phyloP scores from a whole-genome alignment of 2,329 filamentous ascomycete species.

The Cercospora zeae-maydis region DNA sequence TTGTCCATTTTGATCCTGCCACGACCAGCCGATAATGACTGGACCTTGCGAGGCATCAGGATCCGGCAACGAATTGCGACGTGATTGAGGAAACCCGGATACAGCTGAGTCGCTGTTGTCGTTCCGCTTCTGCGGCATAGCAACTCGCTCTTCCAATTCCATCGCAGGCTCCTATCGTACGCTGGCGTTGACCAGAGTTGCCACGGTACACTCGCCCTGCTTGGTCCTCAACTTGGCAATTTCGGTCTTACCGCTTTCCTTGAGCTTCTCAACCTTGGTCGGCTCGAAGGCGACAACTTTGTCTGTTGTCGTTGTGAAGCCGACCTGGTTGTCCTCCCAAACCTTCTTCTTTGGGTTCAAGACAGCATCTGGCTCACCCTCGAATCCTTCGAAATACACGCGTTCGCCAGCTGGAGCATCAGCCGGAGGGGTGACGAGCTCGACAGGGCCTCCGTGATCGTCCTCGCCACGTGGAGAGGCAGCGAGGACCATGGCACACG shows the following conservation, averaged over 20 bases:
- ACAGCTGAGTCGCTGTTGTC: background rate
- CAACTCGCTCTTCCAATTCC: background rate
- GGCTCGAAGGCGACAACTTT: constrained; percentile 87
- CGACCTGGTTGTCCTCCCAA: constrained; percentile 95
- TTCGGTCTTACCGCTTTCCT: constrained; percentile 56
- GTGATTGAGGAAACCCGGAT: background rate
- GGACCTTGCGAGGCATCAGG: background rate
- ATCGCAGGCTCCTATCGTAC: constrained; percentile 62
- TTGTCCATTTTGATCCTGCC: background rate
- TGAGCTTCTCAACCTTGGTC: constrained; percentile 68
- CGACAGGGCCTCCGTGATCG: constrained; percentile 83
- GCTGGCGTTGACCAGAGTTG: constrained; percentile 72
- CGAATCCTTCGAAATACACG: constrained; percentile 91
- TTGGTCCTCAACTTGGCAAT: constrained; percentile 68
- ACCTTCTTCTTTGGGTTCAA: constrained; percentile 99
- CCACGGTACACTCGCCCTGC: constrained; percentile 79
- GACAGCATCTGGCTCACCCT: constrained; percentile 85
- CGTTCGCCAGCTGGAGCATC: constrained; percentile 78
- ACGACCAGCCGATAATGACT: background rate
- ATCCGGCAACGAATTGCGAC: background rate
- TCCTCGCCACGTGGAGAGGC: constrained; percentile 85
- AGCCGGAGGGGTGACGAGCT: constrained; percentile 80
- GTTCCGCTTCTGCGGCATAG: background rate
- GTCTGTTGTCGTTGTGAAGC: constrained; percentile 81
- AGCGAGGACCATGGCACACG: constrained; percentile 85